phyloP scores from a whole-genome alignment of 2,329 filamentous ascomycete genomes.

The Paraphoma chrysanthemicola region DNA sequence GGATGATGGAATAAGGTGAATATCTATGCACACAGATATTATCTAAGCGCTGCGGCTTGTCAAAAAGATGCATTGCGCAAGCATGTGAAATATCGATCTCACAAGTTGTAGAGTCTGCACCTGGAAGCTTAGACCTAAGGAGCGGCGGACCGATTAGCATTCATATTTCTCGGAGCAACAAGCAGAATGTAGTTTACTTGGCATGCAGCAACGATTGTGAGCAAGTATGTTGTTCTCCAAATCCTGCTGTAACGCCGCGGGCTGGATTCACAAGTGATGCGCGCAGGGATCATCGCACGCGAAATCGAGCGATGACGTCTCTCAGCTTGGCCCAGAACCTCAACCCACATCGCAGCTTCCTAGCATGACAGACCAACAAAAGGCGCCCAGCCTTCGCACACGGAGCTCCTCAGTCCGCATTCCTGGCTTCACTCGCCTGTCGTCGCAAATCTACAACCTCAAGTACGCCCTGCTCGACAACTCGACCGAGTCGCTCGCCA shows the following conservation, averaged over 20 bases:
- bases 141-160: too few relatives aligned
- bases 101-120: too few relatives aligned
- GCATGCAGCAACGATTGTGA: not conserved
- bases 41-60: too few relatives aligned
- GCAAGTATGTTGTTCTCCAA: not conserved
- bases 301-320: not conserved
- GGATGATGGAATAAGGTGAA: too few relatives aligned
- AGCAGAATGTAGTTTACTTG: too few relatives aligned
- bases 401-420: slow-evolving; percentile 14
- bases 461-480: slow-evolving; percentile 26
- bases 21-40: too few relatives aligned
- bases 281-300: not conserved
- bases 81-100: too few relatives aligned
- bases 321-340: not conserved
- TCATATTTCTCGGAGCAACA: too few relatives aligned
- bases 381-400: not conserved
- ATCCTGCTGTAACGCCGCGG: not conserved
- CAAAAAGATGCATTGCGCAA: too few relatives aligned
- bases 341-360: slow-evolving; percentile 25
- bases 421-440: slow-evolving; percentile 23
- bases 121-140: too few relatives aligned
- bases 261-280: not conserved
- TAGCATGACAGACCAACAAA: slow-evolving; percentile 27
- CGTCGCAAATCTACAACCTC: slow-evolving; percentile 23
- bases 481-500: slow-evolving; percentile 28